Evolutionary conservation across 2,329 filamentous ascomycete genomes (phyloP), one percentile per base, ranked within the genome.

Genomic region (Colletotrichum somersetense): DNA sequence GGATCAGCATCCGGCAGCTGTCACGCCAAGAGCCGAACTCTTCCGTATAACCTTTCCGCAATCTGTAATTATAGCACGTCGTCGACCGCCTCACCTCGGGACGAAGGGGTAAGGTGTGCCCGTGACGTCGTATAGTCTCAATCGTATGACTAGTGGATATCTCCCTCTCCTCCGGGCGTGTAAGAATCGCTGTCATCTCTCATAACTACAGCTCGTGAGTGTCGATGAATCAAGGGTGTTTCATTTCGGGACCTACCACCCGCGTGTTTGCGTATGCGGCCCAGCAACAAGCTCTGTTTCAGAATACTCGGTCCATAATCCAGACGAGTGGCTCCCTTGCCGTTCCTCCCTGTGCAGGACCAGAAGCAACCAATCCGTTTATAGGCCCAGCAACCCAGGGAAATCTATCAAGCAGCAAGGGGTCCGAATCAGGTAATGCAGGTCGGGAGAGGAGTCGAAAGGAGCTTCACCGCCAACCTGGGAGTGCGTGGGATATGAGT

Each of bases 381-480:
- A 35, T 35, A 70, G 12, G 59, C 48, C 48, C 57, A 40, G 53
- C 30, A 59, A 46, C 50, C 46, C 14, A 64, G 35, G 58, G 72
- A 30, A 65, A 68, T 14, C 30, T 55, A 46, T 55, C 50, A 53
- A 50, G 8, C 18, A 56, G 63, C 63, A 71, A 67, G 69, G 62
- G 64, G 40, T 62, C 68, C 68, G 23, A 52, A 73, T 73, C 52
- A 55, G 68, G 71, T 59, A 68, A 73, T 55, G 59, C 71, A 59
- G 62, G 55, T 30, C 38, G 50, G 33, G 35, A 33, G 35, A 20
- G 50, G 52, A 56, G 53, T 38, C 38, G 59, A 42, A 63, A 62
- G 42, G 68, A 76, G 75, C 76, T 78, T 76, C 75, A 77, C 74
- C 72, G 69, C 71, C 75, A 70, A 68, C 61, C 70, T 61, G 64